Evolutionary conservation across 805 yeast species (phyloP), one percentile per base, ranked within the genome.

Genomic region (Candida yuanshanica): DNA sequence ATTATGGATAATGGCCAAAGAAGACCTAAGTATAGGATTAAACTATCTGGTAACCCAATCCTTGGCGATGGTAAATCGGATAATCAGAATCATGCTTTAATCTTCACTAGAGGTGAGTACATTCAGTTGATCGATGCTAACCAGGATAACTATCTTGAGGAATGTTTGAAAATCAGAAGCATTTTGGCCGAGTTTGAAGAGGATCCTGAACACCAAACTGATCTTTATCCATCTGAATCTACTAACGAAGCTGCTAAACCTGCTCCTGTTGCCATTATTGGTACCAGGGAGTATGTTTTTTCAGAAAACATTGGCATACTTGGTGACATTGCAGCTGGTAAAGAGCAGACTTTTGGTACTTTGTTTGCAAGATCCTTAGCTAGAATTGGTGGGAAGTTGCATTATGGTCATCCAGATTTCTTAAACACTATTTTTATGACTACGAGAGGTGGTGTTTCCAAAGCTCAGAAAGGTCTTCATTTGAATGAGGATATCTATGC

Each of bases 331-430:
- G 91, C 93, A 17, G 95, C 95, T 12, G 91, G 91, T 36, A 85
- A 85, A 56, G 95, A 85, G 62, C 93, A 85, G 59, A 85, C 93
- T 9, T 85, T 85, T 64, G 93, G 95, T 41, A 85, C 95, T 0
- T 69, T 85, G 43, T 84, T 83, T 62, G 87, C 93, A 0, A 75
- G 95, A 59, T 83, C 93, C 2, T 68, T 84, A 59, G 90, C 91
- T 3, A 81, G 80, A 56, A 75, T 84, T 50, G 93, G 91, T 21
- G 91, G 90, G 23, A 85, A 85, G 57, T 69, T 85, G 38, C 95
- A 85, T 58, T 85, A 85, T 65, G 95, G 95, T 7, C 95, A 85
- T 59, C 95, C 95, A 25, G 95, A 85, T 63, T 82, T 85, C 63
- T 65, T 85, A 53, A 83, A 84, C 52, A 74, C 79, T 10, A 67